Evolutionary conservation across 2,329 filamentous ascomycete genomes (phyloP), one percentile per base, ranked within the genome.

Genomic region (Neophaeococcomyces aloes): DNA sequence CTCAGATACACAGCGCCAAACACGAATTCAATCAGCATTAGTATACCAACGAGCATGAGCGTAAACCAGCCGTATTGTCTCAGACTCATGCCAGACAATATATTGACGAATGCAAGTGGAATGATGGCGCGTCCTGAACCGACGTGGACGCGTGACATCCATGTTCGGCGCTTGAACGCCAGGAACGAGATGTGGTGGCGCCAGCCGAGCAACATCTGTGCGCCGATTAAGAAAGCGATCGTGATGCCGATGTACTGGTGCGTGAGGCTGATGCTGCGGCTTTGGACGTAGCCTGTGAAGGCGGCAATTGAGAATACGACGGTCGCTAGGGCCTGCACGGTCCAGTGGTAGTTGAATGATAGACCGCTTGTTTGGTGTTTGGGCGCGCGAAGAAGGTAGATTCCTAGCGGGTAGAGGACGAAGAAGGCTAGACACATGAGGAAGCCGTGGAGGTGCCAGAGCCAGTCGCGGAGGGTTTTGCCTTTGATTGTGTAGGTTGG

Each of bases 201-300:
- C 35, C 63, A 57, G 13, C 65, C 65, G n/a, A 66, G 55, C 4
- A 57, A 52, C 46, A 61, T 57, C 45, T 68, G 65, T 6, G 60
- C 44, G 21, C 61, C 48, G 7, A 64, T 50, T 0, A 48, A 54
- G 33, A 59, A 50, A 19, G 64, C 52, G 19, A 66, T 48, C 30
- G 68, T 36, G 33, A 71, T 61, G 18, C 69, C 68, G 42, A 70
- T 45, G 50, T 71, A 61, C 48, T 73, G 70, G 54, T 72, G 70
- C 3, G 63, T 55, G 7, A 68, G 62, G 48, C 52, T 61, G 59
- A 64, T 70, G 44, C 54, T 42, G 45, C 64, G 64, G 31, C 65
- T 67, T 7, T 66, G 61, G n/a, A 61, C 57, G 21, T 69, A 64
- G 2, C 66, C 69, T 3, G 69, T 53, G 0, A 55, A 59, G 23